These are phyloP conservation scores for Russula ochroleuca DNA, from an alignment of 768 basidiomycete genomes.

Conservation along the genomic window DNA sequence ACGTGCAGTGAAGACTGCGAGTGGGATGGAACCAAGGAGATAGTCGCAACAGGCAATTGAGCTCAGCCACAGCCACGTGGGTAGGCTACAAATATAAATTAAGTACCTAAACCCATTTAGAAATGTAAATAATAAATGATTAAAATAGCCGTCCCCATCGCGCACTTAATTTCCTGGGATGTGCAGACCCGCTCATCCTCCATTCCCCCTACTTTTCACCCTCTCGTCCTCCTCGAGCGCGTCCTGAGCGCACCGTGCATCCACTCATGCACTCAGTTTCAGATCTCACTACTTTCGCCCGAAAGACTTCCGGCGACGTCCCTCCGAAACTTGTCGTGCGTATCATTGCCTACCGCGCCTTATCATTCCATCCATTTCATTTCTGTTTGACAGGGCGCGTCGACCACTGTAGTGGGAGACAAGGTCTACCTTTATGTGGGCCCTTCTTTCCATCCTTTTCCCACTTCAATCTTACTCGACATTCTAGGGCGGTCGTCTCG, in stretches of 20 bases:
- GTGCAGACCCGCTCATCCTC: constrained; percentile 3
- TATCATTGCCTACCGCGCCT: constrained; percentile 20
- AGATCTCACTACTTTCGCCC: constrained; percentile 82
- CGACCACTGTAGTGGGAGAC: constrained; percentile 83
- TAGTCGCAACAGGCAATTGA: neutral
- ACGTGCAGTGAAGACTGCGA: too few relatives aligned
- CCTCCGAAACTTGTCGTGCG: constrained; percentile 84
- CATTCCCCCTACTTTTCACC: neutral
- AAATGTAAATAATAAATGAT: neutral
- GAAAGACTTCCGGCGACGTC: constrained; percentile 79
- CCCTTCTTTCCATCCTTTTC: neutral
- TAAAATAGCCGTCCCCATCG: neutral
- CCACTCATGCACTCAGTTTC: constrained; percentile 70
- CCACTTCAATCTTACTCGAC: neutral
- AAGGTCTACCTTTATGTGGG: constrained; percentile 88
- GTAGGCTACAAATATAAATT: neutral
- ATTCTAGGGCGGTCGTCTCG: constrained; percentile 76
- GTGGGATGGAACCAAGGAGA: too few relatives aligned
- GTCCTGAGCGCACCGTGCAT: constrained; percentile 8
- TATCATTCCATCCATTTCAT: constrained; percentile 1
- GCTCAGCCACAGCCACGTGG: neutral
- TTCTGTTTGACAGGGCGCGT: constrained; percentile 59
- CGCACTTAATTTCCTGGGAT: constrained; percentile 7
- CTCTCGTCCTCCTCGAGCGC: neutral
- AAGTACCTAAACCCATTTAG: constrained; percentile 7